Percentiles rank a stretch among this genome's conserved stretches.
Evolutionary conservation across 345 rosid genomes (phyloP).

Genomic region (Eucalyptus curtisii): DNA sequence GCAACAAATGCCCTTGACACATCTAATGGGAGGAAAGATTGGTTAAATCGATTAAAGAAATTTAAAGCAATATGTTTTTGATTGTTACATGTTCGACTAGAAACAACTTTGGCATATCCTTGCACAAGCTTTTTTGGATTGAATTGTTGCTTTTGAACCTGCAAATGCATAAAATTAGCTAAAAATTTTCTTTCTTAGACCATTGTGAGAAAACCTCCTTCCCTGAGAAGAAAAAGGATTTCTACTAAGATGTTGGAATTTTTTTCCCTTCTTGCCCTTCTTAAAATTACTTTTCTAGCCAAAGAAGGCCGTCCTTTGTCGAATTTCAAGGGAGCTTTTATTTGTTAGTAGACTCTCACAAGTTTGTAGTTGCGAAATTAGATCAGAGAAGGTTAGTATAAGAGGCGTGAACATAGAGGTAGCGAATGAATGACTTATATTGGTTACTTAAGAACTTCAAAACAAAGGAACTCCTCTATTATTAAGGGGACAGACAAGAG

Average conservation of each 20-base stretch:
- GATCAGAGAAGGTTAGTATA: not conserved
- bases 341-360: not conserved
- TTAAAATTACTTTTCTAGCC: not conserved
- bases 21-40: not conserved
- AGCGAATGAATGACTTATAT: not conserved
- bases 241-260: not conserved
- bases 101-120: not conserved
- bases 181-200: not conserved
- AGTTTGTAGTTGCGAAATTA: not conserved
- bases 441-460: not conserved
- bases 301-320: rapidly evolving
- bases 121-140: not conserved
- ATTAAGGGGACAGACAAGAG: not conserved
- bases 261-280: not conserved
- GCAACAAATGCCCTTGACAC: not conserved
- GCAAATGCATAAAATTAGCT: not conserved
- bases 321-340: not conserved
- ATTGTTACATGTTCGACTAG: not conserved
- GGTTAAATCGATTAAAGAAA: too few relatives aligned
- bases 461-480: not conserved
- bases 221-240: not conserved
- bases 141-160: not conserved
- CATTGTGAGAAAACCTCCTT: not conserved
- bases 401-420: not conserved
- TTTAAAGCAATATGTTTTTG: not conserved